These are phyloP conservation scores for Xylaria sp. DNA, from an alignment of 2,329 filamentous ascomycete species.

Conservation along the genomic window DNA sequence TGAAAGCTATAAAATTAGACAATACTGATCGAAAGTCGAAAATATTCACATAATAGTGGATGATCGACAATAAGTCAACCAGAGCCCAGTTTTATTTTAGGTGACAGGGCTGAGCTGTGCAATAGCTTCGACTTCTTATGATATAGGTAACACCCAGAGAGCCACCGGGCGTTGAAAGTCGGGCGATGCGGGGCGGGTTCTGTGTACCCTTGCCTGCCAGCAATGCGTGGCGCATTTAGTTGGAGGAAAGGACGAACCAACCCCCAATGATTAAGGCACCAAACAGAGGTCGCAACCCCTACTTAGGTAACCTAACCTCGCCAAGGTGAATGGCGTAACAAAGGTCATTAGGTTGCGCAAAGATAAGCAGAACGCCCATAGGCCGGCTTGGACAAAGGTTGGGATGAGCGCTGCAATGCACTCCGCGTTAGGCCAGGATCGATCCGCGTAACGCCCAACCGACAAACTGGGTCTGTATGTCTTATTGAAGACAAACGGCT, in stretches of 20 bases:
- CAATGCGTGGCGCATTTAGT: neutral
- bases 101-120: neutral
- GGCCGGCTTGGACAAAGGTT: constrained; percentile 2
- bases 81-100: neutral
- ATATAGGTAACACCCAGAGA: too few relatives aligned
- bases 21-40: neutral
- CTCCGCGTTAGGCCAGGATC: constrained; percentile 14
- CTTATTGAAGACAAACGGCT: neutral
- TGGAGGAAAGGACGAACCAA: neutral
- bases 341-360: constrained; percentile 4
- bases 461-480: neutral
- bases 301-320: neutral
- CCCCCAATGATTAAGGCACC: constrained; percentile 1
- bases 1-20: neutral
- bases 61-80: neutral
- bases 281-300: constrained; percentile 1
- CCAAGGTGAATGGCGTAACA: neutral
- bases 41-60: neutral
- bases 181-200: constrained; percentile 24
- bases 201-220: constrained; percentile 11
- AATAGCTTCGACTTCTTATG: neutral
- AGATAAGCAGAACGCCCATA: constrained; percentile 9
- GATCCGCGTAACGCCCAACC: constrained; percentile 11
- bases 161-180: neutral
- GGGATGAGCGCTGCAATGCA: constrained; percentile 13